Base-by-base conservation (phyloP, 139 green algal genomes). In the Picochlorum sp. region DNA sequence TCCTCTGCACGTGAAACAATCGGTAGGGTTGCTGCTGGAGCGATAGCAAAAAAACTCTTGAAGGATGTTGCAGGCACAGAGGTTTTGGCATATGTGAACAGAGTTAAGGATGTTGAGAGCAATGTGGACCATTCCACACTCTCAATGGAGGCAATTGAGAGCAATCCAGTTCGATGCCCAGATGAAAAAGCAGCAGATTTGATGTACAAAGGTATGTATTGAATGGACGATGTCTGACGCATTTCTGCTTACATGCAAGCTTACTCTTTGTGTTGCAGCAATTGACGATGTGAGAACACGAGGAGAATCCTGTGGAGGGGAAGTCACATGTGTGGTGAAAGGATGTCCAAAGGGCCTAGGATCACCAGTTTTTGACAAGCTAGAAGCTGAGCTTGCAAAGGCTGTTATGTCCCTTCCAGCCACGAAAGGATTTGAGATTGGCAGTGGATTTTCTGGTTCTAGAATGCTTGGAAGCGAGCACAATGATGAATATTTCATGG, bases 351-450 rank as follows among this genome's bases (percentile, higher is more conserved):
- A 84, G 69, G 94, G 93, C 1, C 74, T 97, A 6, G 92, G 94
- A 60, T 72, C 80, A 2, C 94, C 94, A 6, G 94, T 98, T 44
- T 99, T 99, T 78, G 88, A 92, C 80, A 98, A 98, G 80, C 87
- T 99, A 65, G 94, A 99, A 76, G 94, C 94, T 8, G 92, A 99
- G 68, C 80, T 99, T 26, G 93, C 90, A 26, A 91, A 94, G 74
- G 94, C 94, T 2, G 80, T 97, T 58, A 92, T 99, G 78, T 90
- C 76, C 13, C 82, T 99, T 59, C 92, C 92, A 4, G 94, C 94
- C 9, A 96, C 91, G 23, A 97, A 98, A 87, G 92, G 91, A 26
- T 97, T 99, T 82, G 92, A 98, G 83, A 97, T 99, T 66, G 94
- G 94, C 61, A 93, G 81, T 61, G 94, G 94, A 13, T 98, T 98